phyloP scores from a whole-genome alignment of 495 filamentous ascomycete species.

The Trypethelium eluteriae region DNA sequence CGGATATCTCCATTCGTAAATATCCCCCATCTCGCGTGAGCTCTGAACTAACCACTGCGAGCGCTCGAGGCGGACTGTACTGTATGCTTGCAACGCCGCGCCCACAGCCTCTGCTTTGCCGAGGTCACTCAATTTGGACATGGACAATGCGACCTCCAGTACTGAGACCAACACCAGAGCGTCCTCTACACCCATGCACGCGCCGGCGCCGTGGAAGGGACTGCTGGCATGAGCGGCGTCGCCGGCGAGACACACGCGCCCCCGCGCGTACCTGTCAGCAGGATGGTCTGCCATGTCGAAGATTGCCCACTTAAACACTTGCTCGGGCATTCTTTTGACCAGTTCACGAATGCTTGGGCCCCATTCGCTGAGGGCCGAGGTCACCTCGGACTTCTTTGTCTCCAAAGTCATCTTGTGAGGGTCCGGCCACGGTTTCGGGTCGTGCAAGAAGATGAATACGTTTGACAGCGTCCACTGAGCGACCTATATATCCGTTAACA shows the following conservation, averaged over 20 bases:
- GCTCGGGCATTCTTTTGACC: slow-evolving; percentile 27
- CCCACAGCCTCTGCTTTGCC: not conserved
- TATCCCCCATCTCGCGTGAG: slow-evolving; percentile 13
- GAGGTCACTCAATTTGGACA: not conserved
- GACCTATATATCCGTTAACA: slow-evolving; percentile 13
- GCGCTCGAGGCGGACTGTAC: slow-evolving; percentile 14
- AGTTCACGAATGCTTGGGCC: slow-evolving; percentile 24
- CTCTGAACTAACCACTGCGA: slow-evolving; percentile 22
- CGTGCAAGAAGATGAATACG: slow-evolving; percentile 26
- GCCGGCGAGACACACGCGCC: slow-evolving; percentile 11
- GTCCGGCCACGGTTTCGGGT: slow-evolving; percentile 11
- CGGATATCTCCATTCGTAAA: slow-evolving; percentile 17
- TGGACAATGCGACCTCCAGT: not conserved
- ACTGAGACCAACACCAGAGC: slow-evolving; percentile 11
- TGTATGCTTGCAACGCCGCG: slow-evolving; percentile 10
- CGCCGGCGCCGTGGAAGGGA: slow-evolving; percentile 15
- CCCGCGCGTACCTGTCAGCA: slow-evolving; percentile 7
- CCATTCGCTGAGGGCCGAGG: slow-evolving; percentile 13
- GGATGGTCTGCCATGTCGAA: slow-evolving; percentile 32
- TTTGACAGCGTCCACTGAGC: slow-evolving; percentile 29
- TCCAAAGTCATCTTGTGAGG: slow-evolving; percentile 16
- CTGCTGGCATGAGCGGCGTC: slow-evolving; percentile 14
- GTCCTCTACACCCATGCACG: slow-evolving; percentile 14
- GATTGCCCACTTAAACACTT: slow-evolving; percentile 34
- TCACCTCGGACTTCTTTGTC: slow-evolving; percentile 6